Evolutionary conservation across 2,329 filamentous ascomycete species (phyloP).

Genomic region (Aspergillus sp.): DNA sequence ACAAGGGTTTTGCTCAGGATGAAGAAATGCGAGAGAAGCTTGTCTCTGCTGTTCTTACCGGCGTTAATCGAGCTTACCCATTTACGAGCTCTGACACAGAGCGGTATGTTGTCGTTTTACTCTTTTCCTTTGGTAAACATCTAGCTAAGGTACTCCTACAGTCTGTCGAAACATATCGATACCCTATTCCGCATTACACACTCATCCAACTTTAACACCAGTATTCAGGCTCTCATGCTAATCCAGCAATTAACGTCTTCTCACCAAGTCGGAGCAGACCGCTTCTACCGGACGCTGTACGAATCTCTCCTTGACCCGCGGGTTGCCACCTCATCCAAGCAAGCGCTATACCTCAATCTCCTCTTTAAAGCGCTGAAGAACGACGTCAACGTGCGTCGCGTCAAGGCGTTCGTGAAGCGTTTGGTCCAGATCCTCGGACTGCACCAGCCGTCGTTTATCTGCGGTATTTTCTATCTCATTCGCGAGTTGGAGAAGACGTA

Average conservation of each 20-base stretch:
- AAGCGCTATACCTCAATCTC: conserved; percentile 88
- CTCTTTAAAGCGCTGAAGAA: conserved; percentile 80
- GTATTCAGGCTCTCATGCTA: conserved; percentile 86
- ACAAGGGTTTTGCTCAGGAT: conserved; percentile 38
- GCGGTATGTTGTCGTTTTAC: conserved; percentile 44
- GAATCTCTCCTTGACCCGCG: conserved; percentile 89
- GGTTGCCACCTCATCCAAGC: conserved; percentile 82
- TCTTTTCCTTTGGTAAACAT: not conserved
- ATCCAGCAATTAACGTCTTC: conserved; percentile 84
- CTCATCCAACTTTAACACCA: conserved; percentile 97
- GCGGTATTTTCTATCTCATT: conserved; percentile 83
- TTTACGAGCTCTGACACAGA: conserved; percentile 76
- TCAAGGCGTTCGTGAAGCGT: conserved; percentile 93
- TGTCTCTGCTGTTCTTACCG: conserved; percentile 81
- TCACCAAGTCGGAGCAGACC: conserved; percentile 73
- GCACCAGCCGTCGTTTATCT: conserved; percentile 87
- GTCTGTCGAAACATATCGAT: conserved; percentile 79
- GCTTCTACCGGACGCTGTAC: conserved; percentile 92
- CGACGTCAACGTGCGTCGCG: conserved; percentile 80
- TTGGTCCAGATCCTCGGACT: conserved; percentile 78
- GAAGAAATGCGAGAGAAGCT: conserved; percentile 81
- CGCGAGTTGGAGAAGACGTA: conserved; percentile 72
- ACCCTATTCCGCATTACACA: conserved; percentile 94
- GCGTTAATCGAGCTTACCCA: conserved; percentile 91
- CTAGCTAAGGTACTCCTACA: conserved; percentile 27